These are phyloP conservation scores for Zizania palustris DNA, from an alignment of 202 grass and related monocot genomes.

Conservation along the genomic window DNA sequence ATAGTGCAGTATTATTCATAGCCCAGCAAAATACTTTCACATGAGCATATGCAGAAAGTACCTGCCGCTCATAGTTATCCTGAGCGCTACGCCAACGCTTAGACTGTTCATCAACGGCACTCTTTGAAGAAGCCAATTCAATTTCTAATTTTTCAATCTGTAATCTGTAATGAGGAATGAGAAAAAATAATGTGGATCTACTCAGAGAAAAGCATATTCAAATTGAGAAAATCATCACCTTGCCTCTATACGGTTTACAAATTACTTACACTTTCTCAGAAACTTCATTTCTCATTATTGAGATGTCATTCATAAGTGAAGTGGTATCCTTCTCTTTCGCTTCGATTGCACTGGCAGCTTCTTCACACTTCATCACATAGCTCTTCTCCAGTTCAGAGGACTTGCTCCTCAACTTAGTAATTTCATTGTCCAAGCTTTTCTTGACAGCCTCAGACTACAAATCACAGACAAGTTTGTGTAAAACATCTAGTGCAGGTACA, in stretches of 20 bases:
- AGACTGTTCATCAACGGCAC: slow-evolving; percentile 70
- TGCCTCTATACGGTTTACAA: not conserved
- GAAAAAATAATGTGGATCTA: slow-evolving; percentile 25
- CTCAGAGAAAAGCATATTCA: not conserved
- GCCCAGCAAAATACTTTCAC: not conserved
- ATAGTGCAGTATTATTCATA: not conserved
- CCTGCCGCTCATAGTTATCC: slow-evolving; percentile 96
- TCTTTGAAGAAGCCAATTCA: slow-evolving; percentile 71
- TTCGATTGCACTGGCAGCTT: slow-evolving; percentile 61
- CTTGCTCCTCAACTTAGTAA: slow-evolving; percentile 72
- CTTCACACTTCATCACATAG: slow-evolving; percentile 78
- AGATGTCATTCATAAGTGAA: slow-evolving; percentile 69
- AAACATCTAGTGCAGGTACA: slow-evolving; percentile 10
- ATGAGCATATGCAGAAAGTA: slow-evolving; percentile 27
- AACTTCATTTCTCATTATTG: slow-evolving; percentile 65
- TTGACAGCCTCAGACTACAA: slow-evolving; percentile 72
- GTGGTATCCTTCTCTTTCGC: slow-evolving; percentile 78
- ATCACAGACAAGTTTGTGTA: slow-evolving; percentile 3
- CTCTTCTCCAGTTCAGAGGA: slow-evolving; percentile 79
- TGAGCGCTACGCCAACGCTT: slow-evolving; percentile 83
- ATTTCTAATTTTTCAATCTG: slow-evolving; percentile 63
- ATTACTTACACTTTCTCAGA: slow-evolving; percentile 73
- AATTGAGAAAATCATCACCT: not conserved
- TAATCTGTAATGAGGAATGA: slow-evolving; percentile 42
- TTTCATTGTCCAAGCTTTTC: slow-evolving; percentile 72